phyloP scores from a whole-genome alignment of 495 filamentous ascomycete genomes.

The Penicillium diatomitis region DNA sequence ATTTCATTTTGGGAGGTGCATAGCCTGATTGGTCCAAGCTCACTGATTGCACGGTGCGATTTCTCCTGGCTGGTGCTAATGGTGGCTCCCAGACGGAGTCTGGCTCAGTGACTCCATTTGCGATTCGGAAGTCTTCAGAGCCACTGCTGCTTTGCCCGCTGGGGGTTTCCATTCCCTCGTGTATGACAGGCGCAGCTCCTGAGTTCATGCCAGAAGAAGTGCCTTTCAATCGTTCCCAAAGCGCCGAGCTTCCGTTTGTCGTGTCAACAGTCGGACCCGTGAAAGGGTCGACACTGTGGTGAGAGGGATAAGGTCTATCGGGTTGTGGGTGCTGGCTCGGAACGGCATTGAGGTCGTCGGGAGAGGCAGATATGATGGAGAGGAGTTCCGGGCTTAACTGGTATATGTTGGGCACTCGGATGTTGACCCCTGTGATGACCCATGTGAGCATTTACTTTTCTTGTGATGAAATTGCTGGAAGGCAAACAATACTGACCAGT shows the following conservation, averaged over 20 bases:
- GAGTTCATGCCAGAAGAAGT: conserved; percentile 22
- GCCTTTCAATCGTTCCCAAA: no score
- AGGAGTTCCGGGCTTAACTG: conserved; percentile 62
- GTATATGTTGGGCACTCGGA: conserved; percentile 78
- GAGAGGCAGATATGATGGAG: conserved; percentile 34
- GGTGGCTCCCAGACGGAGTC: conserved; percentile 50
- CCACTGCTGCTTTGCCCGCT: conserved; percentile 34
- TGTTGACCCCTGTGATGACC: conserved; percentile 50
- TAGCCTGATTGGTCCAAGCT: conserved; percentile 44
- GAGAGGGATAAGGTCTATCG: conserved; percentile 33
- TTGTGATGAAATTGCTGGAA: background rate
- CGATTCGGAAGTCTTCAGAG: conserved; percentile 34
- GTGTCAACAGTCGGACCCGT: conserved; percentile 22
- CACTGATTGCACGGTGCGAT: conserved; percentile 47
- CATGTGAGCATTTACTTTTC: conserved; percentile 9
- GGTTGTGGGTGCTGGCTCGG: conserved; percentile 28
- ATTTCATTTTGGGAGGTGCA: conserved; percentile 55
- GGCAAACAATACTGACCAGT: conserved; percentile 39
- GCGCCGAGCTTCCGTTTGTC: conserved; percentile 33
- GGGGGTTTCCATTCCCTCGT: conserved; percentile 36
- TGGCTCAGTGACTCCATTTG: conserved; percentile 22
- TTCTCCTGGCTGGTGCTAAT: conserved; percentile 55
- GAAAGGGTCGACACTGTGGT: conserved; percentile 38
- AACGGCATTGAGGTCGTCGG: conserved; percentile 26
- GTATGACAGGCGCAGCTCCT: conserved; percentile 18